phyloP scores from a whole-genome alignment of 106 monocot species.

The Apostasia ramifera region DNA sequence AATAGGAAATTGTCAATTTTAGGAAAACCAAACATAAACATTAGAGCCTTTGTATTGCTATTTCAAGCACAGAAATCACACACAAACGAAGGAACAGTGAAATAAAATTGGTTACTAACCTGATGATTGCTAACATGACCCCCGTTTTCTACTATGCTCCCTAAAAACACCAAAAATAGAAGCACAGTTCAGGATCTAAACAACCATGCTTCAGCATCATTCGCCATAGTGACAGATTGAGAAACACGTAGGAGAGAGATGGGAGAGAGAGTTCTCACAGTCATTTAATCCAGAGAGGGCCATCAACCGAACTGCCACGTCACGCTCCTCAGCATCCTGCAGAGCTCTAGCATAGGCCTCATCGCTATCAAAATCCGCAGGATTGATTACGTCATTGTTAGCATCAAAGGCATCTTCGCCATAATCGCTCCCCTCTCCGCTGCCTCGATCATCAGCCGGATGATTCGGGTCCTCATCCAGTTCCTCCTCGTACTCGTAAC shows the following conservation, averaged over 20 bases:
- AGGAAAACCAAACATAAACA: no score
- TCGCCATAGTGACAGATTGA: neutral
- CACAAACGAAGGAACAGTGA: no score
- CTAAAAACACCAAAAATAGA: neutral
- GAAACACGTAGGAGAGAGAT: neutral
- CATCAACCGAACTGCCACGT: conserved; percentile 67
- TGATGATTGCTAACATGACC: neutral
- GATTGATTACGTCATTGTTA: conserved; percentile 39
- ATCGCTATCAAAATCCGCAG: conserved; percentile 61
- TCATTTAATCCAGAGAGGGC: conserved; percentile 67
- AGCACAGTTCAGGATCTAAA: neutral
- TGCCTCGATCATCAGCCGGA: conserved; percentile 12
- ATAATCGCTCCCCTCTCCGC: conserved; percentile 51
- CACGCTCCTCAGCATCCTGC: conserved; percentile 80
- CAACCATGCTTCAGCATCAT: neutral
- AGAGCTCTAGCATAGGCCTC: conserved; percentile 86
- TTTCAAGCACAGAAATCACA: no score
- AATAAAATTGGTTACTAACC: neutral
- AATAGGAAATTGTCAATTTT: no score
- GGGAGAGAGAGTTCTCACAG: conserved; percentile 32
- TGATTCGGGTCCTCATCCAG: conserved; percentile 21
- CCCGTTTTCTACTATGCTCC: neutral
- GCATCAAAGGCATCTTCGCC: conserved; percentile 84
- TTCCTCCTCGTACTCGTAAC: conserved; percentile 39
- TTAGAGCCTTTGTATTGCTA: no score